Evolutionary conservation across 495 filamentous ascomycete species (phyloP), one percentile per base, ranked within the genome.

Genomic region (Neurospora sp.): DNA sequence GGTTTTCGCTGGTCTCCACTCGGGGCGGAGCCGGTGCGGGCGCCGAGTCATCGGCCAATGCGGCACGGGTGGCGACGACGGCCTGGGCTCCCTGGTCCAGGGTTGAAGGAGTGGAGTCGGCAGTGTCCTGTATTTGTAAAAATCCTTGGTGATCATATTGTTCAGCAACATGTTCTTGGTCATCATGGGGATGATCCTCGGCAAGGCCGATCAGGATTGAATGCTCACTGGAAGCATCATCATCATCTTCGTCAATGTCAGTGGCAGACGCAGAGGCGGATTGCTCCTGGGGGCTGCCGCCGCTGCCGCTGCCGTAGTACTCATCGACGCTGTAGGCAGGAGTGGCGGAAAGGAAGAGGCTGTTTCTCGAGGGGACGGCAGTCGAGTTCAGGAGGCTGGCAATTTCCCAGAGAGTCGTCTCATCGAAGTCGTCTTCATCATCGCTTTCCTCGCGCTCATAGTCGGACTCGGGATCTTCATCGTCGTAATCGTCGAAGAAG

Each of bases 361-460:
- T 87, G 40, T 84, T 75, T 71, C 81, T 83, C 4, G 84, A 85
- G 4, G 85, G 84, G 27, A 86, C 72, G 12, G 81, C 75, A 38
- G 83, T 81, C 18, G 83, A 77, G 71, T 85, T 82, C 8, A 87
- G 80, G 5, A 88, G 77, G 74, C 80, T 86, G 73, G 86, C 86
- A 79, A 88, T 88, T 75, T 87, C 86, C 86, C 86, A 87, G 39
- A 88, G 80, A 0, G 85, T 87, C 18, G 79, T 82, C 74, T 88
- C 86, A 72, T 88, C 86, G 61, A 88, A 87, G 27, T 80, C 83
- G 45, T 86, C 86, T 68, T 82, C 81, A 4, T 80, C 83, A 4
- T 79, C 77, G 27, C 79, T 79, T 59, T 82, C 78, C 35, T 80
- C 77, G 20, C 78, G 79, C 3, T 83, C 80, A 22, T 82, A 76